phyloP scores from a whole-genome alignment of 177 flowering plant genomes.

The Vitis hybrid region DNA sequence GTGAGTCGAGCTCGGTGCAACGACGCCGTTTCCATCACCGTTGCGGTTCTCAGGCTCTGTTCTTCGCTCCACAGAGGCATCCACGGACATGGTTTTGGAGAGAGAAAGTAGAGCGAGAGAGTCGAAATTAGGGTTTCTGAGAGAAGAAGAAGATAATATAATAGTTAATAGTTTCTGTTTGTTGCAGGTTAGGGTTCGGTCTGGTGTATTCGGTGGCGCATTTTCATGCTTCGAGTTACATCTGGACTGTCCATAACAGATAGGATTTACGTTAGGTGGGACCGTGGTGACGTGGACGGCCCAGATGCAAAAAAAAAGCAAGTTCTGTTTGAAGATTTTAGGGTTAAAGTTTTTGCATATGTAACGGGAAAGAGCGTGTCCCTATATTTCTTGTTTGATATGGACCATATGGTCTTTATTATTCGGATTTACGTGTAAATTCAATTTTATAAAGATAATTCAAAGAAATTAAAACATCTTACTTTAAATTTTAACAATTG shows the following conservation, averaged over 20 bases:
- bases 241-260: too few species aligned
- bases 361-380: too few species aligned
- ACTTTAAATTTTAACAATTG: too few species aligned
- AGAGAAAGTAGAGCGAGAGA: neutral
- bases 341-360: too few species aligned
- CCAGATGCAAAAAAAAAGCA: neutral
- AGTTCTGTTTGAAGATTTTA: too few species aligned
- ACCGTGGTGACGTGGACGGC: neutral
- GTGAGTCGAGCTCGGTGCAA: constrained; percentile 20
- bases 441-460: too few species aligned
- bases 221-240: neutral
- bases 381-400: too few species aligned
- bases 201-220: neutral
- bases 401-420: too few species aligned
- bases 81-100: constrained; percentile 20
- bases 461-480: too few species aligned
- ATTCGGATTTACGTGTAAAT: too few species aligned
- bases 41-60: constrained; percentile 22
- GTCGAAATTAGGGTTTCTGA: neutral
- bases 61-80: constrained; percentile 23
- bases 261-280: neutral
- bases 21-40: constrained; percentile 43
- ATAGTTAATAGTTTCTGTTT: neutral
- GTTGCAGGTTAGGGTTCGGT: constrained; percentile 7
- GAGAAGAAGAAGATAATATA: neutral